These are phyloP conservation scores for Candida michaelii DNA, from an alignment of 805 yeast genomes.

Conservation along the genomic window DNA sequence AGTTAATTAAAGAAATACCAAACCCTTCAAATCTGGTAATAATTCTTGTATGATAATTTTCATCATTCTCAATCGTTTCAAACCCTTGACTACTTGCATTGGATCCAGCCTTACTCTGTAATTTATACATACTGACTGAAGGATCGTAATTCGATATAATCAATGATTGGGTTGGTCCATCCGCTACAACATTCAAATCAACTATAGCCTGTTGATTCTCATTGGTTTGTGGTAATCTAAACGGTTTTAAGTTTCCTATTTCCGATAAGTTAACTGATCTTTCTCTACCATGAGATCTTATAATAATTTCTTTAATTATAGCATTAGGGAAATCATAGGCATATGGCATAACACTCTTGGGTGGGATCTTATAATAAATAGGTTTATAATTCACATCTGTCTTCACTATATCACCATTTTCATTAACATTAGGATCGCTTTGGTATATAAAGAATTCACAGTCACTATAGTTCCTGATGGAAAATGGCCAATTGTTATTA, in stretches of 20 bases:
- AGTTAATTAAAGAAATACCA: slow-evolving; percentile 81
- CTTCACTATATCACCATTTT: slow-evolving; percentile 55
- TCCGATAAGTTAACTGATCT: slow-evolving; percentile 85
- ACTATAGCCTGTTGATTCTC: slow-evolving; percentile 51
- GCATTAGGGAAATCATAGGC: slow-evolving; percentile 98
- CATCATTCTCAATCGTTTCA: slow-evolving; percentile 55
- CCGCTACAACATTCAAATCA: slow-evolving; percentile 90
- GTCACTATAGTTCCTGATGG: slow-evolving; percentile 86
- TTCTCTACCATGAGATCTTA: slow-evolving; percentile 71
- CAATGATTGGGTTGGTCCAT: slow-evolving; percentile 90
- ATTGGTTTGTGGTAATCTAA: slow-evolving; percentile 61
- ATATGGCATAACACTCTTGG: slow-evolving; percentile 94
- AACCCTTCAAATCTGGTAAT: slow-evolving; percentile 75
- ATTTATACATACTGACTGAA: slow-evolving; percentile 69
- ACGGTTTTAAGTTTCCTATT: slow-evolving; percentile 87
- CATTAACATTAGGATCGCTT: slow-evolving; percentile 69
- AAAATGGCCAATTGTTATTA: slow-evolving; percentile 84
- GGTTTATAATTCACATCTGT: slow-evolving; percentile 67
- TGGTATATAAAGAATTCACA: slow-evolving; percentile 86
- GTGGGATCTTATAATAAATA: slow-evolving; percentile 75
- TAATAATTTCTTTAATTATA: slow-evolving; percentile 70
- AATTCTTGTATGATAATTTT: slow-evolving; percentile 51
- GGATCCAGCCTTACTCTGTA: slow-evolving; percentile 32
- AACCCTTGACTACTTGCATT: slow-evolving; percentile 42
- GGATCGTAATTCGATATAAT: slow-evolving; percentile 83